Base-by-base conservation (phyloP, 1,284 basidiomycete species). In the Pseudozyma sp. region DNA sequence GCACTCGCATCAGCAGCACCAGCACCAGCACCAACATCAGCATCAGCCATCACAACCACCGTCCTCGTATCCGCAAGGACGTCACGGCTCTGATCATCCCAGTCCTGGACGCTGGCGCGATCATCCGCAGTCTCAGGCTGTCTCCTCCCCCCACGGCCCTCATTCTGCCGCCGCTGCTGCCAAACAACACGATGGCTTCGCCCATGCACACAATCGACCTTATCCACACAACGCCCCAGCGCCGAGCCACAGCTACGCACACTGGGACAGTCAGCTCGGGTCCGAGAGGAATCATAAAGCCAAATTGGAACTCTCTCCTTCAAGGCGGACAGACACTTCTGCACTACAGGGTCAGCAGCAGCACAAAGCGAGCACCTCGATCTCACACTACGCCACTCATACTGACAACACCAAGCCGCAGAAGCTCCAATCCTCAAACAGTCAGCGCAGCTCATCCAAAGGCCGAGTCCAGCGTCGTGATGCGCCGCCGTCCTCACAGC, bases 71-170 rank as follows among this genome's bases (percentile, higher is more conserved):
- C 30, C 52, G 7, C 67, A 69, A 16, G 48, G 19, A 24, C 61
- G 70, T 52, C 70, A 65, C 42, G 47, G 35, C 50, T 17, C 53
- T 4, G 70, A 73, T 19, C 60, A 53, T 47, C 42, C 59, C 1
- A 73, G 70, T 42, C 70, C 70, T 11, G 61, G 61, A 13, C 52
- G 65, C n/a, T 73, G 70, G 70, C 70, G 70, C 14, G 65, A 73
- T 4, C 70, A 61, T 33, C 44, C 65, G 7, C 35, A 50, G 9
- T 46, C 50, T 3, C 57, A 61, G 17, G 52, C 53, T 33, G 49
- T 49, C 1, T 73, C 70, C 1, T 73, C 65, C 11, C 70, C 70
- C 3, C 70, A 68, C 54, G 58, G 47, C 51, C 68, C 70, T 14
- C 60, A 73, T 24, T 44, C 70, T 11, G 50, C 35, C 7, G 24